Evolutionary conservation across 202 grass and related monocot genomes (phyloP).

Genomic region (Setaria viridis): DNA sequence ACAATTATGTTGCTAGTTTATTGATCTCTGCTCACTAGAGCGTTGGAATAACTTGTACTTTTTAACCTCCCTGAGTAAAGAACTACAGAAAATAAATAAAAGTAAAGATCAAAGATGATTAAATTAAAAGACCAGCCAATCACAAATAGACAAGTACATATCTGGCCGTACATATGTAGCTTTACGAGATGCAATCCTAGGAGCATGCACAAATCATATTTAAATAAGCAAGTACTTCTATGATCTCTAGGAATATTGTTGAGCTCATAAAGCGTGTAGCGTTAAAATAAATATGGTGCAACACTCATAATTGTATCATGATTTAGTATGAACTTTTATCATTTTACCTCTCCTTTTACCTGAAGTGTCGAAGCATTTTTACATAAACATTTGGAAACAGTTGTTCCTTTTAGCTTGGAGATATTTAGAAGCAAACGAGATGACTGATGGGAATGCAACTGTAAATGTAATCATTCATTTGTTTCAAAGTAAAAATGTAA

Average conservation of each 20-base stretch:
- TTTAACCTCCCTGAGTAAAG: constrained; percentile 37
- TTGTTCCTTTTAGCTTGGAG: not conserved
- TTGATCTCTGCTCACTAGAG: constrained; percentile 14
- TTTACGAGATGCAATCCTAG: constrained; percentile 58
- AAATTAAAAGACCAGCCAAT: constrained; percentile 53
- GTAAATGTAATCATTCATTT: constrained; percentile 4
- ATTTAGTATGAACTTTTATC: not conserved
- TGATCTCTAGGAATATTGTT: constrained; percentile 41
- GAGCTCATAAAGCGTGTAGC: constrained; percentile 46
- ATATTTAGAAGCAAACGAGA: not conserved
- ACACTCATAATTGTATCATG: constrained; percentile 23
- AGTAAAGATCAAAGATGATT: constrained; percentile 37
- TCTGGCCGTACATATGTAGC: constrained; percentile 38
- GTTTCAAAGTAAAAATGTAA: not conserved
- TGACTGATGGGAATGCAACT: not conserved
- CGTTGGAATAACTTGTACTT: constrained; percentile 32
- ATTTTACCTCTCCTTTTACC: not conserved
- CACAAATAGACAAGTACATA: constrained; percentile 49
- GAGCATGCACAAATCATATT: constrained; percentile 43
- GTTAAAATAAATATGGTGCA: constrained; percentile 13
- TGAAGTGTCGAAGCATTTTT: constrained; percentile 11
- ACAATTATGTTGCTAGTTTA: constrained; percentile 41
- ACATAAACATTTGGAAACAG: not conserved
- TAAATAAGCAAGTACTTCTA: constrained; percentile 45
- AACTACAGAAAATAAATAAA: constrained; percentile 1